Conservation (phyloP, 2,329 filamentous ascomycete species). For the Hymenoscyphus repandus region DNA sequence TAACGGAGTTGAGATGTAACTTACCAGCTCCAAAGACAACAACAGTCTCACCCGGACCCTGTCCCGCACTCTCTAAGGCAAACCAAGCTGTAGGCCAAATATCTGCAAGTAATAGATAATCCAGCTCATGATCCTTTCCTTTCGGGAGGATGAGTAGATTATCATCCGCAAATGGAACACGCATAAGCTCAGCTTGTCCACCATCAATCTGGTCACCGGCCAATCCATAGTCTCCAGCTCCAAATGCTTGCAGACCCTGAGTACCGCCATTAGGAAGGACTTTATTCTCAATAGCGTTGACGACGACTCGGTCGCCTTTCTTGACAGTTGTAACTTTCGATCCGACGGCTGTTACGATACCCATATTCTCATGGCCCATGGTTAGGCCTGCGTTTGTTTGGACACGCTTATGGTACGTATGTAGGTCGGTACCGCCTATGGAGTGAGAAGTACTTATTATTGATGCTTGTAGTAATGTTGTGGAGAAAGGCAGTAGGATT, state of each 20-base stretch:
- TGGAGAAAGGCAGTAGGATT: slow-evolving; percentile 21
- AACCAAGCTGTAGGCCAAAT: slow-evolving; percentile 29
- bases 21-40: slow-evolving; percentile 33
- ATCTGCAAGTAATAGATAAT: slow-evolving; percentile 29
- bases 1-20: too few relatives aligned
- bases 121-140: slow-evolving; percentile 14
- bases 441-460: too few relatives aligned
- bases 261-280: slow-evolving; percentile 42
- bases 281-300: slow-evolving; percentile 42
- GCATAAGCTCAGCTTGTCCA: slow-evolving; percentile 78
- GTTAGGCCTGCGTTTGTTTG: slow-evolving; percentile 7
- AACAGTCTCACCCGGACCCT: slow-evolving; percentile 26
- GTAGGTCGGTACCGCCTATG: slow-evolving; percentile 31
- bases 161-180: slow-evolving; percentile 72
- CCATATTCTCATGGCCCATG: slow-evolving; percentile 49
- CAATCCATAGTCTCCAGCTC: slow-evolving; percentile 2
- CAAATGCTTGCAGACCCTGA: slow-evolving; percentile 42
- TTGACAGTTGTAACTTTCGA: slow-evolving; percentile 39
- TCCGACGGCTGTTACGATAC: slow-evolving; percentile 41
- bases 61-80: slow-evolving; percentile 21
- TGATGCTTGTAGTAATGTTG: not conserved
- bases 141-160: slow-evolving; percentile 74
- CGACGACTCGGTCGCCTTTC: slow-evolving; percentile 45
- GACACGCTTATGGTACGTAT: slow-evolving; percentile 43
- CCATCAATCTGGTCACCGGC: slow-evolving; percentile 40